phyloP scores from a whole-genome alignment of 2,329 filamentous ascomycete genomes.

The Zymoseptoria crescenta region DNA sequence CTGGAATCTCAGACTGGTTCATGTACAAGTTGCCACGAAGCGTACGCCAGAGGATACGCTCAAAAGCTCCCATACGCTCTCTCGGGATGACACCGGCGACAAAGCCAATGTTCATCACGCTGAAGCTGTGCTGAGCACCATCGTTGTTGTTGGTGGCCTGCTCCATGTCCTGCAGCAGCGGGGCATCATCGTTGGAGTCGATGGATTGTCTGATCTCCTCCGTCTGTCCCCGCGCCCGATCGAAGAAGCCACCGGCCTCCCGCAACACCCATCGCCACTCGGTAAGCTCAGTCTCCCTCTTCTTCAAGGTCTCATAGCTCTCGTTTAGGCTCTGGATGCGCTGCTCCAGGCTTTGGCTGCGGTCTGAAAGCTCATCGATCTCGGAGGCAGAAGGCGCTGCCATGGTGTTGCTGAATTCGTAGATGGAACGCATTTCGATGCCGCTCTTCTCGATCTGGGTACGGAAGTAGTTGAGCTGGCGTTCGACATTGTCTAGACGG shows the following conservation, averaged over 20 bases:
- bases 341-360: conserved; percentile 86
- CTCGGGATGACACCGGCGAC: conserved; percentile 92
- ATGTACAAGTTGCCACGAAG: conserved; percentile 97
- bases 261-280: conserved; percentile 98
- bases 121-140: conserved; percentile 50
- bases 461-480: conserved; percentile 94
- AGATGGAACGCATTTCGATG: conserved; percentile 80
- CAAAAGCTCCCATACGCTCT: conserved; percentile 88
- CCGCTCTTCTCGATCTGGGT: conserved; percentile 88
- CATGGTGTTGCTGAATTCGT: conserved; percentile 75
- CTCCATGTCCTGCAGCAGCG: conserved; percentile 86
- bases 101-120: conserved; percentile 97
- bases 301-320: conserved; percentile 97
- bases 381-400: conserved; percentile 85
- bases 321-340: conserved; percentile 87
- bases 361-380: conserved; percentile 91
- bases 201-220: conserved; percentile 91
- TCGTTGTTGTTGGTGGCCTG: conserved; percentile 48
- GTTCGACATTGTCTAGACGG: conserved; percentile 93
- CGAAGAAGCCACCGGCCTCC: conserved; percentile 95
- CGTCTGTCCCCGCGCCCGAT: conserved; percentile 88
- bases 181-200: conserved; percentile 81
- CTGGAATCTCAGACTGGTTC: conserved; percentile 98
- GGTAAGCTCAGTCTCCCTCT: conserved; percentile 89
- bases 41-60: conserved; percentile 95